Percentiles rank a stretch among this genome's conserved stretches.
These are phyloP conservation scores for Macrophomina pseudophaseolina DNA, from an alignment of 2,329 filamentous ascomycete genomes.

Conservation along the genomic window DNA sequence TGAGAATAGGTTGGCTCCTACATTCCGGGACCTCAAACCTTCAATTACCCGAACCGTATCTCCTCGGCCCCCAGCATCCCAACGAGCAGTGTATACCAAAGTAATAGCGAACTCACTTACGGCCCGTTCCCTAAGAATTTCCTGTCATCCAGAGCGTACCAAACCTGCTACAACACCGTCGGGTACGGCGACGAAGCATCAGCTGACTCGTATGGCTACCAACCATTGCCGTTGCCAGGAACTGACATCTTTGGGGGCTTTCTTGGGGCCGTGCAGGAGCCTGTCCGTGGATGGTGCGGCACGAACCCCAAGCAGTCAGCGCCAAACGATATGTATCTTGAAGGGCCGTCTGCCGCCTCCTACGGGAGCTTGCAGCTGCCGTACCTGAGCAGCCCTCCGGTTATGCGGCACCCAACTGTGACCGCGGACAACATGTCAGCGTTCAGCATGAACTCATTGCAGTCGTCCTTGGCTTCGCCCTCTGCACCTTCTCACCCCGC, in stretches of 20 bases:
- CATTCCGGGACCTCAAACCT: neutral
- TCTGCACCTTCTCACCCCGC: constrained; percentile 6
- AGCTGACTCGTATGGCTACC: constrained; percentile 23
- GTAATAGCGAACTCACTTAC: neutral
- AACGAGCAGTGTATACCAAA: constrained; percentile 11
- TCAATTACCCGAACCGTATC: constrained; percentile 1
- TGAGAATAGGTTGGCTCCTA: constrained; percentile 21
- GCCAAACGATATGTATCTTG: constrained; percentile 13
- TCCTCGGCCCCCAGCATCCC: constrained; percentile 10
- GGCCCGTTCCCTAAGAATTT: constrained; percentile 1
- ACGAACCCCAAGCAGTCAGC: constrained; percentile 18
- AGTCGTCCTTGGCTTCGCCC: constrained; percentile 13
- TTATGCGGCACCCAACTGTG: constrained; percentile 5
- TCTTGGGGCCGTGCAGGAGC: neutral
- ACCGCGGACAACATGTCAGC: constrained; percentile 25
- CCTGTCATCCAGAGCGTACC: neutral
- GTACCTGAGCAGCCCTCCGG: constrained; percentile 16
- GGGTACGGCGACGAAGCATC: constrained; percentile 18
- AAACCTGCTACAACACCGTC: constrained; percentile 1
- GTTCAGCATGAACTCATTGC: constrained; percentile 26
- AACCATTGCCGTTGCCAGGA: constrained; percentile 4
- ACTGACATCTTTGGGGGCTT: constrained; percentile 1
- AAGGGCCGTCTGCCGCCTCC: constrained; percentile 6
- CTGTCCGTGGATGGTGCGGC: constrained; percentile 7
- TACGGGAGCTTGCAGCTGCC: constrained; percentile 19